Percentiles rank a stretch among this genome's conserved stretches.
Conservation (phyloP, 1,284 basidiomycete genomes). For the Mycosarcoma mackinlayi region DNA sequence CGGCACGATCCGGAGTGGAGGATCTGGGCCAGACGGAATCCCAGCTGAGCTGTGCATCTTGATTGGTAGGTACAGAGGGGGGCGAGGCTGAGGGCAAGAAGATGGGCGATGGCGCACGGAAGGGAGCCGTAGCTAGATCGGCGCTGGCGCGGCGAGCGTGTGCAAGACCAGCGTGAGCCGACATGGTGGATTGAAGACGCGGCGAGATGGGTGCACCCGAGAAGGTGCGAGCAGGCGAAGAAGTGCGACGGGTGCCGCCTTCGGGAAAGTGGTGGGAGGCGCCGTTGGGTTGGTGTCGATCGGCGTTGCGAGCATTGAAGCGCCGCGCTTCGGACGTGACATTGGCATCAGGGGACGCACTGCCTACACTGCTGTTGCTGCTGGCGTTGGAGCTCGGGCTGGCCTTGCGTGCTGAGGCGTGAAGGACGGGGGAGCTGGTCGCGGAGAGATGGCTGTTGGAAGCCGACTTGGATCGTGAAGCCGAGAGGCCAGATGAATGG, state of each 20-base stretch:
- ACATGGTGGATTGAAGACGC: slow-evolving; percentile 51
- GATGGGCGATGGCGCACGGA: slow-evolving; percentile 44
- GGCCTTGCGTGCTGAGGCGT: slow-evolving; percentile 29
- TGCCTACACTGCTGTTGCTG: slow-evolving; percentile 30
- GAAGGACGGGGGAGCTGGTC: slow-evolving; percentile 14
- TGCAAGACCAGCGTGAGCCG: slow-evolving; percentile 26
- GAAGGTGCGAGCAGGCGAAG: slow-evolving; percentile 50
- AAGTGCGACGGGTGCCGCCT: slow-evolving; percentile 25
- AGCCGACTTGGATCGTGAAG: slow-evolving; percentile 13
- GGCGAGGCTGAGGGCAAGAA: slow-evolving; percentile 35
- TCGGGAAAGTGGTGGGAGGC: slow-evolving; percentile 21
- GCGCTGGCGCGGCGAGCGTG: slow-evolving; percentile 36
- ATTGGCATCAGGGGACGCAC: slow-evolving; percentile 35
- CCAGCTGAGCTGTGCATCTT: slow-evolving; percentile 52
- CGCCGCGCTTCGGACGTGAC: slow-evolving; percentile 27
- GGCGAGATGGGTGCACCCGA: slow-evolving; percentile 49
- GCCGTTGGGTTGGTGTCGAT: slow-evolving; percentile 28
- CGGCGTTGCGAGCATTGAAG: slow-evolving; percentile 15
- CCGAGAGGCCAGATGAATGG: slow-evolving; percentile 7
- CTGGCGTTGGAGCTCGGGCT: slow-evolving; percentile 32
- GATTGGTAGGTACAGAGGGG: slow-evolving; percentile 34
- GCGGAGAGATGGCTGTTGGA: slow-evolving; percentile 14
- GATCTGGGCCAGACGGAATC: slow-evolving; percentile 60
- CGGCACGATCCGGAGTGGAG: slow-evolving; percentile 36
- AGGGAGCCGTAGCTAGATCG: slow-evolving; percentile 25